Evolutionary conservation across 192 early-diverging fungal species (phyloP).

Genomic region (Coemansia sp.): DNA sequence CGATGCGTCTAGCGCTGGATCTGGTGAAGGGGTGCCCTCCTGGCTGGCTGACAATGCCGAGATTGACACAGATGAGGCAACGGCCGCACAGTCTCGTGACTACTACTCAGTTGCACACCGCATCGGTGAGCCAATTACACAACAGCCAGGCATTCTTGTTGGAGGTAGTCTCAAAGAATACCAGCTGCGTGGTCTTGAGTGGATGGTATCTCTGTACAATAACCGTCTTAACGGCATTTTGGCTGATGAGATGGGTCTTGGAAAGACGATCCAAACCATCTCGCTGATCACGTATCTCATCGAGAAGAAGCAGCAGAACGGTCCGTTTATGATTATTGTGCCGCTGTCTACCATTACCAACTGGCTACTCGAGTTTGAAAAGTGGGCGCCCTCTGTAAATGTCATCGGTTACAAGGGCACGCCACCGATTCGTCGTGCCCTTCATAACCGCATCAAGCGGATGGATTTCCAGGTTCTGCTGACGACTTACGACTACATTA

Average conservation of each 20-base stretch:
- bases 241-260: conserved; percentile 94
- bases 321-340: conserved; percentile 95
- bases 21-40: conserved; percentile 16
- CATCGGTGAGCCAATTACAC: conserved; percentile 74
- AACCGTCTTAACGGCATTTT: conserved; percentile 97
- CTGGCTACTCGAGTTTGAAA: conserved; percentile 96
- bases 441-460: conserved; percentile 67
- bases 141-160: conserved; percentile 80
- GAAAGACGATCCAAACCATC: conserved; percentile 93
- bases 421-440: conserved; percentile 66
- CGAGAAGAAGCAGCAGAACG: conserved; percentile 90
- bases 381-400: conserved; percentile 89
- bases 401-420: conserved; percentile 94
- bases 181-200: conserved; percentile 93
- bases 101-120: conserved; percentile 90
- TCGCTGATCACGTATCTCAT: conserved; percentile 94
- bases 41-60: conserved; percentile 41
- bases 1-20: conserved; percentile 37
- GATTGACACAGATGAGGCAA: conserved; percentile 43
- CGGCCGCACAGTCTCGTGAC: conserved; percentile 51
- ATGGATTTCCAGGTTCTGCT: conserved; percentile 91
- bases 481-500: conserved; percentile 97
- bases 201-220: conserved; percentile 99
- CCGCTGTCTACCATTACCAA: conserved; percentile 96
- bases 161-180: conserved; percentile 96